Evolutionary conservation across 169 alveolate genomes (phyloP), one percentile per base, ranked within the genome.

Genomic region (Eimeria praecox): DNA sequence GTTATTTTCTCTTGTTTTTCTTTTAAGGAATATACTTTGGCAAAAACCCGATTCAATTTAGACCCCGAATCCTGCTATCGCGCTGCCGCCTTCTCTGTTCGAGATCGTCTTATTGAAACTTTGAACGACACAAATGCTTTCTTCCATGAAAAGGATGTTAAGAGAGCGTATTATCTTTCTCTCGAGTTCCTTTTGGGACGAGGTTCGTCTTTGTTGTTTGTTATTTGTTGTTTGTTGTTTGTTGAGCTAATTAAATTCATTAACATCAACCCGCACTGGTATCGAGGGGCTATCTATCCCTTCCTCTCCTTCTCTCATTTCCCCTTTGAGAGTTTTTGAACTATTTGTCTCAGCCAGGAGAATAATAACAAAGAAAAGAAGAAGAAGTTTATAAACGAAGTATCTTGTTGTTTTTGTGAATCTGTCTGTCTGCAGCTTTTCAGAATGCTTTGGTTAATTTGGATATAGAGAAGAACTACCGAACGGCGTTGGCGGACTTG

Each of bases 151-250:
- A 97, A 98, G 82, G 99, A 98, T 88, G 97, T 97, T 38, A 98
- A 98, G 95, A 96, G 99, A 95, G 98, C 99, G 5, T 99, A 99
- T 96, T 99, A 99, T 97, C 90, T 99, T 75, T 97, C 99, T 49
- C 97, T 99, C 0, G 99, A 99, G 96, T 99, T 98, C 96, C 96
- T 99, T 59, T 97, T 99, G 42, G 99, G 99, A 35, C 97, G 99
- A 16, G 97, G 97, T 95, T 42, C 14, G 96, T 64, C 49, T 42
- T 5, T 71, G 46, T 30, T 30, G n/a, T n/a, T n/a, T n/a, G n/a
- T n/a, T n/a, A n/a, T 38, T 9, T 71, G 10, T 27, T 33, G 30
- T 71, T 30, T 71, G 22, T 3, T 30, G 2, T 64, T 30, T 22
- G 49, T 71, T 71, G 20, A 59, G 27, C 22, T n/a, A n/a, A n/a